phyloP scores from a whole-genome alignment of 257 asterid genomes.

The Petunia axillaris region DNA sequence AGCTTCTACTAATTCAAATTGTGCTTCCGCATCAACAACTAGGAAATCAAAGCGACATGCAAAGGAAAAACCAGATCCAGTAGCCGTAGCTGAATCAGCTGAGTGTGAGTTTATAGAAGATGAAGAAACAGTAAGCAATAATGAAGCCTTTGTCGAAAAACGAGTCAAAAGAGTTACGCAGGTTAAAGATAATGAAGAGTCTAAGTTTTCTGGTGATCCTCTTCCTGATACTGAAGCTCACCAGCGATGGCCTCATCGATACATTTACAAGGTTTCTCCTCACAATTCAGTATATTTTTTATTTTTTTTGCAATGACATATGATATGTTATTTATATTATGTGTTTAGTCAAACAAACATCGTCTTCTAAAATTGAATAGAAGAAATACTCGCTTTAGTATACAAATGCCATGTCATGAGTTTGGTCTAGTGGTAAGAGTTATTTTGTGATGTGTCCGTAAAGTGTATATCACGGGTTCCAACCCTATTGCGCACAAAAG shows the following conservation, averaged over 20 bases:
- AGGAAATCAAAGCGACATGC: constrained; percentile 11
- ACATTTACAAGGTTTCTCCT: constrained; percentile 29
- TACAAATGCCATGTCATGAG: no score
- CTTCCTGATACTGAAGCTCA: constrained; percentile 46
- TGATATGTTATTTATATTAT: no score
- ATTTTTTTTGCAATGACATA: not conserved
- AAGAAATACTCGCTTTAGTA: no score
- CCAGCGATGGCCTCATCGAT: constrained; percentile 62
- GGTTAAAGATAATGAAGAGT: constrained; percentile 15
- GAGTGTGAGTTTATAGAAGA: constrained; percentile 25
- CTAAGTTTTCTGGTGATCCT: constrained; percentile 43
- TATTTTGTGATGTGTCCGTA: no score
- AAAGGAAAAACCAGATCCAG: not conserved
- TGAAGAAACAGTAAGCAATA: not conserved
- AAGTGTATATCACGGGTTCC: no score
- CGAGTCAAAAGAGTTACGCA: not conserved
- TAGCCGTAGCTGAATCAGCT: not conserved
- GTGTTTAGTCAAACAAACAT: no score
- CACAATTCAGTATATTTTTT: not conserved
- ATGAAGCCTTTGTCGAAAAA: not conserved
- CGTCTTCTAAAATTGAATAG: no score
- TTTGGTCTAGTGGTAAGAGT: no score
- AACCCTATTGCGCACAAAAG: no score
- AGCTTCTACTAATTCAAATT: not conserved
- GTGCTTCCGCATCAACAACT: not conserved